A percentile compares a stretch with the other conserved stretches of the same genome.
These are phyloP conservation scores for Cryptococcus maquisensis DNA, from an alignment of 1,284 basidiomycete genomes.

Conservation along the genomic window DNA sequence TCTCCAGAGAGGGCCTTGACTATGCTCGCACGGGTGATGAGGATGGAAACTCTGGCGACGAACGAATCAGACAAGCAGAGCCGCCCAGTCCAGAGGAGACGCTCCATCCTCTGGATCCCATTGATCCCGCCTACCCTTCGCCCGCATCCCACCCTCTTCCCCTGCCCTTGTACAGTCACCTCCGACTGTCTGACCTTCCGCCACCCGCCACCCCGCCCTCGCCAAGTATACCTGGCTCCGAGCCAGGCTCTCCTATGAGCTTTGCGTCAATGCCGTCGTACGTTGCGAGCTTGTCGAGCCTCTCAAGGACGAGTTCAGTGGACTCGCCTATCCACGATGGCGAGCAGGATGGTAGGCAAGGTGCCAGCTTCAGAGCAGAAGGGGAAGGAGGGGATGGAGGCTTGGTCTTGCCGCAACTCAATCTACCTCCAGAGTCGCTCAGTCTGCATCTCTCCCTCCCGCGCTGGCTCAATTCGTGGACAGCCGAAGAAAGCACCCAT, in stretches of 20 bases:
- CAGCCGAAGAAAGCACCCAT: too few species aligned
- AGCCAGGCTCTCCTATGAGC: conserved; percentile 31
- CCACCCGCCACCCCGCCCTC: neutral
- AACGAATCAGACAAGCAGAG: neutral
- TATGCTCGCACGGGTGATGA: neutral
- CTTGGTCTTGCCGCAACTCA: conserved; percentile 37
- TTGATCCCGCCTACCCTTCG: neutral
- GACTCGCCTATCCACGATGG: conserved; percentile 6
- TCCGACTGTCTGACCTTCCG: neutral
- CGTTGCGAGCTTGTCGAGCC: conserved; percentile 25
- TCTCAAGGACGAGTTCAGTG: conserved; percentile 26
- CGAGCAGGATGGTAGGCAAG: neutral
- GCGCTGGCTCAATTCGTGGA: conserved; percentile 12
- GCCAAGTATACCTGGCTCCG: conserved; percentile 13
- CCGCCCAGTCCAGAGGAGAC: conserved; percentile 18
- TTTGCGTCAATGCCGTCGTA: conserved; percentile 22
- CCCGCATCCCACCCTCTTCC: neutral
- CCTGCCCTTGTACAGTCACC: neutral
- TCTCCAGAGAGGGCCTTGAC: too few species aligned
- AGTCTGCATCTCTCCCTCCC: conserved; percentile 32
- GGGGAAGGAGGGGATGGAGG: conserved; percentile 14
- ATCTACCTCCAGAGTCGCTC: conserved; percentile 33
- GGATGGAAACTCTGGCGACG: too few species aligned
- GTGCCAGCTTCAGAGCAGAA: neutral
- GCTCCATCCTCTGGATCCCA: conserved; percentile 7